Base-by-base conservation (phyloP, 768 basidiomycete genomes). In the Tremella fuciformis region DNA sequence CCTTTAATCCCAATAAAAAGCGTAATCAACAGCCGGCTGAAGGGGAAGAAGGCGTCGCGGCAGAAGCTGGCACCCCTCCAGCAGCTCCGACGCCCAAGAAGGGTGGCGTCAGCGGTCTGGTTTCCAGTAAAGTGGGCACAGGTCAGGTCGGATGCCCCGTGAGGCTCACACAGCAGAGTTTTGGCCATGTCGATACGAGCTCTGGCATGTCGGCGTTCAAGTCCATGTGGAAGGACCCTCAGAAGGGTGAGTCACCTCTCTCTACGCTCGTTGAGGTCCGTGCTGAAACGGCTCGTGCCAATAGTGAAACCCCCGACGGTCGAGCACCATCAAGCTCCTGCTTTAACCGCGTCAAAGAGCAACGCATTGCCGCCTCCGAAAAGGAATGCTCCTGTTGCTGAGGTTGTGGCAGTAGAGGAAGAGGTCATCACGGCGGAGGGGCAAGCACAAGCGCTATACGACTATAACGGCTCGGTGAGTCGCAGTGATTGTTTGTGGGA, bases 371-470 rank as follows among this genome's bases (percentile, higher is more conserved):
- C 70, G 1, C 67, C 70, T 4, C 70, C 70, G 8, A 61, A 48
- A 34, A 29, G 70, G 8, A 38, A 53, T 8, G 26, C 55, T 3
- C 42, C 50, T 16, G 59, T 41, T 22, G 15, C 34, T 16, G 47
- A 57, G 26, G 42, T 46, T 11, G 25, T 22, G 11, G 19, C 49
- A 1, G 26, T 25, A 11, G 49, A 21, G 49, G 25, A 62, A 26
- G 54, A 44, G 16, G 53, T 48, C 25, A 26, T 21, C 22, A 49
- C 41, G 21, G 49, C 55, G 16, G 50, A 64, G 42, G 64, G 62
- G 6, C 65, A 73, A 58, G 71, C 69, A 24, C 58, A 63, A 50
- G 71, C 63, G 9, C 26, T 73, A 49, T 73, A 73, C 49, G 69
- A 70, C 44, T 73, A 69, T 55, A 55, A 53, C 18, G 69, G 64